Conservation (phyloP, 495 filamentous ascomycete genomes). For the Acidiella bohemica region DNA sequence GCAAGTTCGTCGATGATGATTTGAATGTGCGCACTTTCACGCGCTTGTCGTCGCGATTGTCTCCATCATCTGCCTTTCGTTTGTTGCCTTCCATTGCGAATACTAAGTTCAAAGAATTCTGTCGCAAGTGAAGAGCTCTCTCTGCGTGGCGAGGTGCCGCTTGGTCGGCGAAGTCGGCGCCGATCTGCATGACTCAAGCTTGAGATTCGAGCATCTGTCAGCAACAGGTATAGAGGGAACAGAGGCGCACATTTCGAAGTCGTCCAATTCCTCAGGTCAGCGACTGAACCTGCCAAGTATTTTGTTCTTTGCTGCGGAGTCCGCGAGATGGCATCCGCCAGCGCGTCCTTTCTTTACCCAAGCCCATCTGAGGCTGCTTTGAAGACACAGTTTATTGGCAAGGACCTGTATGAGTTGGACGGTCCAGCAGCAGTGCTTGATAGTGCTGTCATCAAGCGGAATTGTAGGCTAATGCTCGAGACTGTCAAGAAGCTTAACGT, state of each 20-base stretch:
- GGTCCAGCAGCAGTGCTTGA: constrained; percentile 62
- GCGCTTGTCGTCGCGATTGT: constrained; percentile 3
- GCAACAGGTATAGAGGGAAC: too few relatives aligned
- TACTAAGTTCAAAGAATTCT: too few relatives aligned
- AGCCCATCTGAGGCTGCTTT: constrained; percentile 21
- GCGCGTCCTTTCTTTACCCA: constrained; percentile 21
- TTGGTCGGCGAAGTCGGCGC: too few relatives aligned
- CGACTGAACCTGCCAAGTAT: too few relatives aligned
- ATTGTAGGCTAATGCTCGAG: constrained; percentile 63
- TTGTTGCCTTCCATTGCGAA: constrained; percentile 11
- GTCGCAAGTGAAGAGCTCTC: too few relatives aligned
- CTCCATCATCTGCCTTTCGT: constrained; percentile 10
- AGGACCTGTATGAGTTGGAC: constrained; percentile 44
- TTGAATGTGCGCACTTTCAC: constrained; percentile 4
- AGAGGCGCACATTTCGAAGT: too few relatives aligned
- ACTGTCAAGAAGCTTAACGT: constrained; percentile 45
- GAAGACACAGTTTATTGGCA: constrained; percentile 43
- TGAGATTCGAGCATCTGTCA: too few relatives aligned
- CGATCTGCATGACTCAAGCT: too few relatives aligned
- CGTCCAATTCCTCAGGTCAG: too few relatives aligned
- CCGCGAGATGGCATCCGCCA: constrained; percentile 1
- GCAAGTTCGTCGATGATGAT: not conserved
- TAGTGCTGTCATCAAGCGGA: constrained; percentile 47
- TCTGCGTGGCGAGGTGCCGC: too few relatives aligned
- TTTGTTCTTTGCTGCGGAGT: too few relatives aligned